Base-by-base conservation (phyloP, 1,284 basidiomycete species). In the Calocybe gambosa region DNA sequence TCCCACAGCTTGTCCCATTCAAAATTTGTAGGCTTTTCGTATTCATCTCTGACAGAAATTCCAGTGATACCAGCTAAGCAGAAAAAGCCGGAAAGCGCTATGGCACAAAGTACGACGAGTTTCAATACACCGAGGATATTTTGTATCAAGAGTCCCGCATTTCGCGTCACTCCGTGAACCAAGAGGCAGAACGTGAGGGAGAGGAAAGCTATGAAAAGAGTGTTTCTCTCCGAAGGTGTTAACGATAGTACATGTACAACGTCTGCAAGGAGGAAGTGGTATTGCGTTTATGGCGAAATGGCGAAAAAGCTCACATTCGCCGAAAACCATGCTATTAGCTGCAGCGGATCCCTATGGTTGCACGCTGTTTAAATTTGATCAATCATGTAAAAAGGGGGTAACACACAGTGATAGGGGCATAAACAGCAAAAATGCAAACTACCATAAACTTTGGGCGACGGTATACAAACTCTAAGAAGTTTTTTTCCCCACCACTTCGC, bases 401-500 rank as follows among this genome's bases (percentile, higher is more conserved):
- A 62, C 75, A 45, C 53, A 80, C 83, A 25, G 78, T 74, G 19
- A 85, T 70, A 10, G 85, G 55, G 0, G 77, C 75, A 57, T 85
- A 84, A 7, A 74, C 64, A 0, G 78, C 73, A 54, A 75, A 88
- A 9, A 72, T 59, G 53, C 80, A 84, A 2, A 80, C 80, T 5
- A 68, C 68, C 46, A 89, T 62, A 54, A 79, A 83, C 47, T 69
- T 73, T 5, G 86, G 86, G 13, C 68, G 67, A 35, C 76, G 70
- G 61, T 77, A 89, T 21, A 86, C 76, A 56, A 73, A 85, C 50
- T 88, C 84, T 26, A 89, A 65, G 55, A 89, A 89, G 46, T 81
- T 83, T 65, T 86, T 86, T 67, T 89, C 86, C 13, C 81, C 86
- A 1, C 86, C 86, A 47, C 73, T 86, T 2, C 77, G 68, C 3